A percentile compares a stretch with the other conserved stretches of the same genome.
Evolutionary conservation across 2,329 filamentous ascomycete genomes (phyloP).

Genomic region (Hypoxylon sp.): DNA sequence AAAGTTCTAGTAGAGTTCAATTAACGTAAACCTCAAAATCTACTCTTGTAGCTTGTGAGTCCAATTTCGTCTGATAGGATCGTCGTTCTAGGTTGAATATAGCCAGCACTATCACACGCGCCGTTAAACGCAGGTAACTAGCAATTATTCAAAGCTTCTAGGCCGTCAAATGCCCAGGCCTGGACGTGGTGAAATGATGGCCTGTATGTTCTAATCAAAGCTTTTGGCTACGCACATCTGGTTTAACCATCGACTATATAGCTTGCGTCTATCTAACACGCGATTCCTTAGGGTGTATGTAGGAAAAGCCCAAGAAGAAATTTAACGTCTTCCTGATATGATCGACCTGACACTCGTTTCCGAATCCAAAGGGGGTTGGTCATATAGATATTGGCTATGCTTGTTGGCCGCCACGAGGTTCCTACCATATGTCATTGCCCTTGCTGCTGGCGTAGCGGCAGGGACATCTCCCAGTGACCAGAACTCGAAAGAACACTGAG

Average conservation of each 20-base stretch:
- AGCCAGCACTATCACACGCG: not conserved
- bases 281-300: not conserved
- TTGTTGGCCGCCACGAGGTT: conserved; percentile 38
- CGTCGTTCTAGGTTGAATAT: not conserved
- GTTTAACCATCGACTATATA: conserved; percentile 3
- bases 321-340: not conserved
- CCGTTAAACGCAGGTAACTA: not conserved
- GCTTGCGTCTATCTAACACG: not conserved
- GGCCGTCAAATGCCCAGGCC: not conserved
- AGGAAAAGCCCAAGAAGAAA: not conserved
- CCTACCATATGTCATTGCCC: not conserved
- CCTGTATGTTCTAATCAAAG: not conserved
- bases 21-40: not conserved
- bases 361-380: not conserved
- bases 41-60: not conserved
- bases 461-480: not conserved
- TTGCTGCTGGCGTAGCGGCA: conserved; percentile 11
- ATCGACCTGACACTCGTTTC: not conserved
- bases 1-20: conserved; percentile 1
- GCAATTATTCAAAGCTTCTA: not conserved
- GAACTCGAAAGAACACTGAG: not conserved
- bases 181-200: not conserved
- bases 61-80: not conserved
- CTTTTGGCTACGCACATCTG: not conserved
- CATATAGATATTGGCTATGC: conserved; percentile 1